Evolutionary conservation across 805 yeast species (phyloP).

Genomic region (Pichia exigua): DNA sequence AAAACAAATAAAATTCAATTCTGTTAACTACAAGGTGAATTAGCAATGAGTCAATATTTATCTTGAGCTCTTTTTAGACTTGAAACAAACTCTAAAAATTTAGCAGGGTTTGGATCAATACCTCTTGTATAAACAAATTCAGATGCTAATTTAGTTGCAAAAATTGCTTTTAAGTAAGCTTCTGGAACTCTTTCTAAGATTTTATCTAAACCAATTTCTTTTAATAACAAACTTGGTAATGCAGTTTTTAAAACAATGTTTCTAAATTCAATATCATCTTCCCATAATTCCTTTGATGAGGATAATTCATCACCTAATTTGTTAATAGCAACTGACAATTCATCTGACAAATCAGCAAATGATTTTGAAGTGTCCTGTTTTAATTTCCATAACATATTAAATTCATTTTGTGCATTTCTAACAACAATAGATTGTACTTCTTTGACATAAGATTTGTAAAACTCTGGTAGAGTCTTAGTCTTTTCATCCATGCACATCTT

Average conservation of each 20-base stretch:
- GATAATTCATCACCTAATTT: slow-evolving; percentile 68
- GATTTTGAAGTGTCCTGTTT: slow-evolving; percentile 57
- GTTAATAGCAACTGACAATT: slow-evolving; percentile 61
- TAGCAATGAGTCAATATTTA: not conserved
- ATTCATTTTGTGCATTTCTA: slow-evolving; percentile 75
- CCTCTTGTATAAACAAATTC: slow-evolving; percentile 80
- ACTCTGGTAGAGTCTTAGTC: slow-evolving; percentile 51
- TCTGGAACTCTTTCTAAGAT: slow-evolving; percentile 77
- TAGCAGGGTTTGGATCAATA: slow-evolving; percentile 71
- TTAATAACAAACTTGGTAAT: slow-evolving; percentile 64
- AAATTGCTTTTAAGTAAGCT: slow-evolving; percentile 78
- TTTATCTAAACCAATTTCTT: slow-evolving; percentile 55
- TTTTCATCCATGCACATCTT: slow-evolving; percentile 68
- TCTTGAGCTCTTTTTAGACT: slow-evolving; percentile 39
- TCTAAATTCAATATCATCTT: slow-evolving; percentile 68
- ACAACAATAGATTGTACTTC: slow-evolving; percentile 74
- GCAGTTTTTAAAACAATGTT: slow-evolving; percentile 69
- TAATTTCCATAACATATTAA: slow-evolving; percentile 78
- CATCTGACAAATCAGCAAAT: slow-evolving; percentile 61
- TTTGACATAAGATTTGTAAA: slow-evolving; percentile 76
- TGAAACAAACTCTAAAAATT: slow-evolving; percentile 62
- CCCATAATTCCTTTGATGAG: slow-evolving; percentile 74
- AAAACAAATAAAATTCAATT: not conserved
- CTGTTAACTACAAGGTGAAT: not conserved
- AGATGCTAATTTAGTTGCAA: slow-evolving; percentile 80